Conservation (phyloP, 169 alveolate genomes). For the Neospora caninum region DNA sequence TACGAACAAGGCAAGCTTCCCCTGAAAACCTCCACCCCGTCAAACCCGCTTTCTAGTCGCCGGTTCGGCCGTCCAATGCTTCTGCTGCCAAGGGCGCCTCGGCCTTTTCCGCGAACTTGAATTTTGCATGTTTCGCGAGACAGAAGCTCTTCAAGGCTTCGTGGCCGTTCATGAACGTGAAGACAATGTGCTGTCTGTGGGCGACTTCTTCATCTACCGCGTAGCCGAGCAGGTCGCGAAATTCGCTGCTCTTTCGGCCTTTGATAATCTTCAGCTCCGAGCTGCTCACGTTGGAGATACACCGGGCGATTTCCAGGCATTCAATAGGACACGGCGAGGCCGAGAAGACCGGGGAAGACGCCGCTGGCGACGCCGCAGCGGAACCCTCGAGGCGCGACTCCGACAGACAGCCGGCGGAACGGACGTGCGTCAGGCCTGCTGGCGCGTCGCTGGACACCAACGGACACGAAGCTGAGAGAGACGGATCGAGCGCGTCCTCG, state of each 20-base stretch:
- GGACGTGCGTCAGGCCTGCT: too few relatives aligned
- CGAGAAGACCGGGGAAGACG: too few relatives aligned
- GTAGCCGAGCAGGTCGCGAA: slow-evolving; percentile 29
- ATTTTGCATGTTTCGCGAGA: neutral
- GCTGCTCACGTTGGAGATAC: slow-evolving; percentile 33
- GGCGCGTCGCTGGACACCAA: too few relatives aligned
- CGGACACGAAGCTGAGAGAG: too few relatives aligned
- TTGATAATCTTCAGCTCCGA: slow-evolving; percentile 27
- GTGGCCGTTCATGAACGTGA: slow-evolving; percentile 44
- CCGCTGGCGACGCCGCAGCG: too few relatives aligned
- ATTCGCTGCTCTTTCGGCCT: slow-evolving; percentile 34
- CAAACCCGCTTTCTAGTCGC: too few relatives aligned
- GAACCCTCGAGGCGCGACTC: too few relatives aligned
- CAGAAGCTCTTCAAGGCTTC: slow-evolving; percentile 11
- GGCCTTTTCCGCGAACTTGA: neutral
- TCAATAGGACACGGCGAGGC: neutral
- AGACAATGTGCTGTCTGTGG: slow-evolving; percentile 41
- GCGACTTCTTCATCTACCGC: slow-evolving; percentile 52
- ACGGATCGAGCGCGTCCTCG: neutral
- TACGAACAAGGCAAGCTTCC: too few relatives aligned
- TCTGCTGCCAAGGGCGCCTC: neutral
- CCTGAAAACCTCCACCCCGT: too few relatives aligned
- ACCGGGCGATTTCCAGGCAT: slow-evolving; percentile 39
- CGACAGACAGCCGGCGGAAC: too few relatives aligned
- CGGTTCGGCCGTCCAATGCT: too few relatives aligned